These are phyloP conservation scores for Pyrus pyrifolia DNA, from an alignment of 306 rosid species.

Conservation along the genomic window DNA sequence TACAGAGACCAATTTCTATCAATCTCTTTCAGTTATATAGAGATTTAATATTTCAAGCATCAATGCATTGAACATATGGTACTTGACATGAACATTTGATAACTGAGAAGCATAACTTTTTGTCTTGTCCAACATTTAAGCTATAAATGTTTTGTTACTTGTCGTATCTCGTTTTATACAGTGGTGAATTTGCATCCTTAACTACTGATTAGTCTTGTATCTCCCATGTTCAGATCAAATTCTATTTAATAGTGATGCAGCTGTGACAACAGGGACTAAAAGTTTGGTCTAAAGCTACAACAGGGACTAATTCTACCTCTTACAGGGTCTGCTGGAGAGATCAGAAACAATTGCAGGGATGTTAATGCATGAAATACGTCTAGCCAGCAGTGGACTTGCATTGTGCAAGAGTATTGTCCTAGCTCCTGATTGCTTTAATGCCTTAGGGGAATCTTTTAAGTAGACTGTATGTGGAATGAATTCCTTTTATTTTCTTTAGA, in stretches of 20 bases:
- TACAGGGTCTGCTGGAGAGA: conserved; percentile 34
- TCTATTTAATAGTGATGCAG: conserved; percentile 33
- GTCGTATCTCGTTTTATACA: background rate
- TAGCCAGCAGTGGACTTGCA: background rate
- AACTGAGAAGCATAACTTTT: too few species aligned
- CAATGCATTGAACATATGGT: background rate
- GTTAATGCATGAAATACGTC: conserved; percentile 13
- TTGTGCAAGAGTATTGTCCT: background rate
- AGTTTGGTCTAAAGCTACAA: background rate
- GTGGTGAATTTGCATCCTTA: too few species aligned
- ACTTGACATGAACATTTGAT: background rate
- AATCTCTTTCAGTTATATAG: background rate
- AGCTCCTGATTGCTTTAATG: too few species aligned
- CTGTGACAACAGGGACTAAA: conserved; percentile 28
- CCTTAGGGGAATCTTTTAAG: background rate
- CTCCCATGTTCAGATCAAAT: conserved; percentile 50
- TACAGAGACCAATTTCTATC: background rate
- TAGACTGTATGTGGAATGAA: background rate
- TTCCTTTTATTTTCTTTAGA: too few species aligned
- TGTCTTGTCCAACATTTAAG: background rate
- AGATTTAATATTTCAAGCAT: background rate
- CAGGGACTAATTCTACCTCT: conserved; percentile 45
- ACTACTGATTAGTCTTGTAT: too few species aligned
- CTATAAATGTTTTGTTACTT: background rate
- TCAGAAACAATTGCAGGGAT: conserved; percentile 62